phyloP scores from a whole-genome alignment of 2,329 filamentous ascomycete genomes.

The Clathrospora elynae region DNA sequence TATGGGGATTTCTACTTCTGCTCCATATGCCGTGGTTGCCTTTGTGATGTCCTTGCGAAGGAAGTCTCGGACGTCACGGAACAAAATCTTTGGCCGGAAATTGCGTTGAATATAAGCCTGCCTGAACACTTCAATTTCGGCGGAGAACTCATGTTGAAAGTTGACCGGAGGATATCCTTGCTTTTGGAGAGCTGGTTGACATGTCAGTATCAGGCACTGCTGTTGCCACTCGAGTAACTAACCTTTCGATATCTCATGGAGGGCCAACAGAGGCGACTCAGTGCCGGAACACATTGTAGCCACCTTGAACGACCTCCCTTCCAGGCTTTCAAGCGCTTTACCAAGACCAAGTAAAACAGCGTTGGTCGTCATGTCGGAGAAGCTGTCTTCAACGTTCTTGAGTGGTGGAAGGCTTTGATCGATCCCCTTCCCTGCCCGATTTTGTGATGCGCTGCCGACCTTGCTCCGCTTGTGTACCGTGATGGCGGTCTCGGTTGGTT shows the following conservation, averaged over 20 bases:
- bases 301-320: conserved; percentile 55
- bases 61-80: conserved; percentile 54
- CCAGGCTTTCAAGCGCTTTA: conserved; percentile 44
- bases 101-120: conserved; percentile 57
- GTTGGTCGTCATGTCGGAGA: conserved; percentile 54
- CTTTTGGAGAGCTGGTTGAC: conserved; percentile 19
- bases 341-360: conserved; percentile 43
- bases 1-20: conserved; percentile 60
- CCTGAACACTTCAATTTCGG: conserved; percentile 54
- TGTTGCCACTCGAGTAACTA: neutral
- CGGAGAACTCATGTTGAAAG: conserved; percentile 52
- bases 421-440: conserved; percentile 25
- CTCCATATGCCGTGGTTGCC: conserved; percentile 68
- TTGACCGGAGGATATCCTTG: conserved; percentile 15
- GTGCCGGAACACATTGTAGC: conserved; percentile 81
- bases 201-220: neutral
- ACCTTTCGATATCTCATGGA: conserved; percentile 58
- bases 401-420: conserved; percentile 54
- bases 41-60: conserved; percentile 56
- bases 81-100: conserved; percentile 50
- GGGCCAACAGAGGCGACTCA: conserved; percentile 71
- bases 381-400: conserved; percentile 55
- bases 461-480: neutral
- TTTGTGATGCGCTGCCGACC: neutral
- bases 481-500: neutral